Percentiles rank a stretch among this genome's conserved stretches.
Conservation (phyloP, 768 basidiomycete genomes). For the Pilatotrama ljubarskyi region DNA sequence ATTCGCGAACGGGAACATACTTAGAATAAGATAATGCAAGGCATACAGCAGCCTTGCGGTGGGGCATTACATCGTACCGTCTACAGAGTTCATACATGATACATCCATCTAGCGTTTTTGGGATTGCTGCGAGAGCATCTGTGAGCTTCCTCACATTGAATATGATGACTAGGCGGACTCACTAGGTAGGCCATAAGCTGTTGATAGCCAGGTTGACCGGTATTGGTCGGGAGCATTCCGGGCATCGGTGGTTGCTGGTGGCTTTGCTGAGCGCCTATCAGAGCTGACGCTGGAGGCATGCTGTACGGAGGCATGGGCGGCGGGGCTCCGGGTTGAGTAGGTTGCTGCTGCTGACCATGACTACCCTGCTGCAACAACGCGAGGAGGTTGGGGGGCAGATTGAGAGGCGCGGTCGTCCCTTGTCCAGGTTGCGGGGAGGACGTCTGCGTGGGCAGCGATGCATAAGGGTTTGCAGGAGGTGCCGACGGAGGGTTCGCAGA, state of each 20-base stretch:
- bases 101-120: conserved; percentile 12
- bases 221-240: conserved; percentile 38
- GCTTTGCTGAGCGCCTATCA: conserved; percentile 11
- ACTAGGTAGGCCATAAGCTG: conserved; percentile 74
- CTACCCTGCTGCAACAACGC: conserved; percentile 59
- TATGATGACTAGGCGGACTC: conserved; percentile 25
- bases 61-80: not conserved
- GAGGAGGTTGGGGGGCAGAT: conserved; percentile 67
- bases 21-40: conserved; percentile 15
- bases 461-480: conserved; percentile 29
- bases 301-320: conserved; percentile 34
- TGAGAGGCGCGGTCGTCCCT: conserved; percentile 33
- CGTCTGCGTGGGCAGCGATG: conserved; percentile 29
- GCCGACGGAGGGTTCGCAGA: conserved; percentile 32
- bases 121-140: not conserved
- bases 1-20: conserved; percentile 12
- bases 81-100: no score
- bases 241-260: conserved; percentile 41
- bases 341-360: conserved; percentile 31
- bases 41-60: no score
- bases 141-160: not conserved
- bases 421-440: conserved; percentile 37
- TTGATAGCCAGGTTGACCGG: conserved; percentile 48
- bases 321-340: conserved; percentile 31
- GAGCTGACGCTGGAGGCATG: conserved; percentile 37